Evolutionary conservation across 83 land plant species (phyloP).

Genomic region (Diphasiastrum complanatum): DNA sequence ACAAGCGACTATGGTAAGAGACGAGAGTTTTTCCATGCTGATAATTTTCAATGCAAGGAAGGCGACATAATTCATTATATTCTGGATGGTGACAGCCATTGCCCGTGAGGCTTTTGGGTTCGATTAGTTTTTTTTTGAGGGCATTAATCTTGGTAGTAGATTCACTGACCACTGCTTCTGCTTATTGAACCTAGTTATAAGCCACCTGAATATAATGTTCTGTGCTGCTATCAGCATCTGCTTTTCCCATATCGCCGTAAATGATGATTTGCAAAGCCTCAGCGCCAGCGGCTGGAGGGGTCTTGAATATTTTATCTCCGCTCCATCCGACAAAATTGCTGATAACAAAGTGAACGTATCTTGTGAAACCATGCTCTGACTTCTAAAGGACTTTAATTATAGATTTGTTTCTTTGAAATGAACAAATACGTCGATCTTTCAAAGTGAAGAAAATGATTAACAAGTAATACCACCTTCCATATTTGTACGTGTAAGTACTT

Average conservation of each 20-base stretch:
- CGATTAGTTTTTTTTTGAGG: too few species aligned
- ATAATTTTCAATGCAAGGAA: not conserved
- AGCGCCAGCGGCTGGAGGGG: constrained; percentile 74
- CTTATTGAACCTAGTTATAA: too few species aligned
- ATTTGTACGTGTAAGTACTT: constrained; percentile 45
- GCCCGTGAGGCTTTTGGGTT: too few species aligned
- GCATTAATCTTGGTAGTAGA: too few species aligned
- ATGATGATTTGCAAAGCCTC: constrained; percentile 44
- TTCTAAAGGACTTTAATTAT: constrained; percentile 1
- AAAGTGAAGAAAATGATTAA: not conserved
- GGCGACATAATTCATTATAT: not conserved
- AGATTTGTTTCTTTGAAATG: not conserved
- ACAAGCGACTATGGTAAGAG: not conserved
- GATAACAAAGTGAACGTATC: not conserved
- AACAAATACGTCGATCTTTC: not conserved
- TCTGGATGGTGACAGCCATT: too few species aligned
- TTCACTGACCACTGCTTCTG: too few species aligned
- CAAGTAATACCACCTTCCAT: constrained; percentile 57
- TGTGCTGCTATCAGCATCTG: constrained; percentile 52
- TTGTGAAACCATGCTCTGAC: not conserved
- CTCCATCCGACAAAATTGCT: constrained; percentile 75
- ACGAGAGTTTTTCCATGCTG: not conserved
- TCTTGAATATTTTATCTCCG: constrained; percentile 33
- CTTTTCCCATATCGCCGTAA: constrained; percentile 95
- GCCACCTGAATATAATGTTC: constrained; percentile 79